Evolutionary conservation across 2,329 filamentous ascomycete genomes (phyloP).

Genomic region (Akanthomyces muscarius): DNA sequence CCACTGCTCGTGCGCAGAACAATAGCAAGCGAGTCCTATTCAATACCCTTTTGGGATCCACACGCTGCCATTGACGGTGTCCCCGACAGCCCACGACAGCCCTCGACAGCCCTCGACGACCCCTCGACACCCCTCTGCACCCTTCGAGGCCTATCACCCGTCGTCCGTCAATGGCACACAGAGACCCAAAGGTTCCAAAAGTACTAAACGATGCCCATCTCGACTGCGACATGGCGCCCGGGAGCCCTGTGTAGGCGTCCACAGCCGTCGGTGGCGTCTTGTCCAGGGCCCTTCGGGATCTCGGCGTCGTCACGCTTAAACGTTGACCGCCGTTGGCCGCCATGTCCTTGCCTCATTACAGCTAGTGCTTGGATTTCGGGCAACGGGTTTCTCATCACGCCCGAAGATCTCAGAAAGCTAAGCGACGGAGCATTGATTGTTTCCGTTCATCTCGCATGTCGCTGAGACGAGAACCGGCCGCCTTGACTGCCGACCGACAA

Average conservation of each 20-base stretch:
- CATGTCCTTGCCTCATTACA: not conserved
- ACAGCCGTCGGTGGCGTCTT: constrained; percentile 2
- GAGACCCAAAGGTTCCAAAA: not conserved
- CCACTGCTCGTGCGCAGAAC: constrained; percentile 15
- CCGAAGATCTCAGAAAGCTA: not conserved
- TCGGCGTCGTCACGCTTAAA: not conserved
- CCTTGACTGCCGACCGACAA: too few species aligned
- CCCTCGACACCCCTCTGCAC: too few species aligned
- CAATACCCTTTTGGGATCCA: constrained; percentile 17
- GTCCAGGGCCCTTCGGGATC: not conserved
- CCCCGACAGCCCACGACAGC: constrained; percentile 9
- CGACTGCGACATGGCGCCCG: constrained; percentile 6
- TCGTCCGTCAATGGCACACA: not conserved
- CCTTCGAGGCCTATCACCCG: too few species aligned
- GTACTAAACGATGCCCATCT: not conserved
- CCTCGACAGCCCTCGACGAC: not conserved
- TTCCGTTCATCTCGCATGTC: too few species aligned
- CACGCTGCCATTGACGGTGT: not conserved
- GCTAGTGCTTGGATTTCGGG: not conserved
- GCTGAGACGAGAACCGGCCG: too few species aligned
- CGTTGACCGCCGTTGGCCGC: not conserved
- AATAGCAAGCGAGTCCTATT: constrained; percentile 18
- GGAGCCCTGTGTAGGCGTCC: constrained; percentile 1
- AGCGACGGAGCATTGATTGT: too few species aligned
- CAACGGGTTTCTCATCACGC: not conserved